These are phyloP conservation scores for Lodderomyces beijingensis DNA, from an alignment of 1,139 yeast genomes.

Conservation along the genomic window DNA sequence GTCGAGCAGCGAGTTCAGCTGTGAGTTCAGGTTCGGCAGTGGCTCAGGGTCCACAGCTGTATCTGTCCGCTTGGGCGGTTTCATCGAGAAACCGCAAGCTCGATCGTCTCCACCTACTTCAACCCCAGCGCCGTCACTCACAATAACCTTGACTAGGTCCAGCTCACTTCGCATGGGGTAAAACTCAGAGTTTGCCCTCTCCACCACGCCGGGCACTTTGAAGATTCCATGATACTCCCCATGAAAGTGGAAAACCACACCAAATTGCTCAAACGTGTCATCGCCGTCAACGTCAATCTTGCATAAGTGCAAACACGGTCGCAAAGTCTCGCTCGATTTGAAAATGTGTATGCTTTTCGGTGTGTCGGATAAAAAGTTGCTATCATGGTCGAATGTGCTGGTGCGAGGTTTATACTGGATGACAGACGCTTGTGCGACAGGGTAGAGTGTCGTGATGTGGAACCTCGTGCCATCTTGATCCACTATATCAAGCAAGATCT, in stretches of 20 bases:
- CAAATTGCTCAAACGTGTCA: slow-evolving; percentile 10
- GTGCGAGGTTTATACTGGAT: not conserved
- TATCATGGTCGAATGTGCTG: not conserved
- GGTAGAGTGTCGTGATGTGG: not conserved
- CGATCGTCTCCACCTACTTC: no score
- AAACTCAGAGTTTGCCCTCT: no score
- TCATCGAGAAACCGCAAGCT: slow-evolving; percentile 16
- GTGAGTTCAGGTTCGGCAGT: not conserved
- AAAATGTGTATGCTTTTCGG: slow-evolving; percentile 1
- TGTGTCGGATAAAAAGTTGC: not conserved
- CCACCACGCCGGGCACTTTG: slow-evolving; percentile 10
- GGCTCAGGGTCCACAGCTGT: not conserved
- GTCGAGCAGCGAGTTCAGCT: no score
- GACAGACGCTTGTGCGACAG: not conserved
- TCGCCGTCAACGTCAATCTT: slow-evolving; percentile 1
- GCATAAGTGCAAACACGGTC: slow-evolving; percentile 1
- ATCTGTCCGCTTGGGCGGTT: slow-evolving; percentile 14
- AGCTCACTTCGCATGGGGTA: no score
- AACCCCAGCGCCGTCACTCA: no score
- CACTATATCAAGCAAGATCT: not conserved
- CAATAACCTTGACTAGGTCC: no score
- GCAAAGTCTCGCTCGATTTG: not conserved
- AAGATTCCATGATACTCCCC: slow-evolving; percentile 15
- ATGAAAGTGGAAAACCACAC: slow-evolving; percentile 17
- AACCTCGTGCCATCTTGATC: not conserved